Base-by-base conservation (phyloP, 129 eudicot genomes). In the Helianthus tuberosus region DNA sequence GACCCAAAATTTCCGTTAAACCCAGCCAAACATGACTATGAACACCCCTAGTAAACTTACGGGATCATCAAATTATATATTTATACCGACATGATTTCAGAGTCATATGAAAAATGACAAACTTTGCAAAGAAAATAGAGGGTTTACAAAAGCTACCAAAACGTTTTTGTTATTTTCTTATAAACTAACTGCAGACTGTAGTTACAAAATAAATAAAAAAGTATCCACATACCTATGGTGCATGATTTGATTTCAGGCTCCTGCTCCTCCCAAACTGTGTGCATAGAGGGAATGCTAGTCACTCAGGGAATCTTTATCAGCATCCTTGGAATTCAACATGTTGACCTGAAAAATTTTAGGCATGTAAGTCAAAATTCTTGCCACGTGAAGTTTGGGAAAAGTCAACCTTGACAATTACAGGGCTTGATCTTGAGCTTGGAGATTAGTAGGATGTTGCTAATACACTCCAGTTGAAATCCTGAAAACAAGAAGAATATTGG, bases 331-430 rank as follows among this genome's bases (percentile, higher is more conserved):
- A 13, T 82, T 81, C 72, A 87, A 67, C 83, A 79, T 73, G 58
- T 79, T 79, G 49, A 79, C 75, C 79, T 73, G 69, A 71, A 68
- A 6, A 77, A 13, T 10, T 17, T 6, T 11, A 36, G 41, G 43
- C 29, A 58, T 66, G 54, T 11, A 66, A 75, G 41, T 66, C 58
- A n/a, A 17, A 39, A 12, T 23, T 13, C 51, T 11, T 20, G 27
- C 44, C 13, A 27, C 8, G 53, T 48, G 0, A 32, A 36, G 60
- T 13, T 9, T 13, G 63, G 1, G 16, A 35, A 41, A 64, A 77
- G 14, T 15, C 49, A 11, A 93, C 96, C 98, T 86, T 93, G 38
- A 93, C 91, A 15, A 93, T 93, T 80, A 87, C 92, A 3, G 92
- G 87, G 73, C 83, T n/a, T n/a, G n/a, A n/a, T n/a, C n/a, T n/a